phyloP scores from a whole-genome alignment of 2,329 filamentous ascomycete species.

The Colletotrichum limetticola region DNA sequence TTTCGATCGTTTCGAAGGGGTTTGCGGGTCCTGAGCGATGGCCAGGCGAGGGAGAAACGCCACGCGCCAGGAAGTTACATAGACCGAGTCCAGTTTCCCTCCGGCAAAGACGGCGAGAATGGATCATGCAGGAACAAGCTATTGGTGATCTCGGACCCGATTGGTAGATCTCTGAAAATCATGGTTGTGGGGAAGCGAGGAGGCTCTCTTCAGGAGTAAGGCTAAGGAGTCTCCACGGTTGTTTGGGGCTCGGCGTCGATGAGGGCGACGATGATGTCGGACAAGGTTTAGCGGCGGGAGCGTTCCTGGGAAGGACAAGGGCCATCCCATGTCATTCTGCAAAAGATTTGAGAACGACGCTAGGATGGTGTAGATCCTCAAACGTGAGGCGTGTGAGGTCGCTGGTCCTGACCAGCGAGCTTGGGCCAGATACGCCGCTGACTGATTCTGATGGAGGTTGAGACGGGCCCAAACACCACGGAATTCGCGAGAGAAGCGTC shows the following conservation, averaged over 20 bases:
- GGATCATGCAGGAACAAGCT: constrained; percentile 23
- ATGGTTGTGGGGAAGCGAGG: constrained; percentile 14
- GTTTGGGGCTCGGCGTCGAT: constrained; percentile 29
- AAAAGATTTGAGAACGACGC: constrained; percentile 26
- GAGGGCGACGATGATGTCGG: constrained; percentile 12
- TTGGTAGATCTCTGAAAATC: constrained; percentile 30
- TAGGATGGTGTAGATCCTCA: constrained; percentile 33
- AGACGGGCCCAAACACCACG: constrained; percentile 22
- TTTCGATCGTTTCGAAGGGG: constrained; percentile 23
- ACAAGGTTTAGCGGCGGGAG: constrained; percentile 30
- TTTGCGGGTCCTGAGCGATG: constrained; percentile 21
- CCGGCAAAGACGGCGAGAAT: constrained; percentile 18
- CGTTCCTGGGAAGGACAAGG: constrained; percentile 30
- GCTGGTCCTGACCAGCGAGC: constrained; percentile 13
- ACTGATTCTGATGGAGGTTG: constrained; percentile 16
- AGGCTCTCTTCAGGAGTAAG: constrained; percentile 20
- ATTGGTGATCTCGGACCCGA: constrained; percentile 21
- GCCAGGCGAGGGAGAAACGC: constrained; percentile 15
- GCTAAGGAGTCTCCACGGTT: constrained; percentile 9
- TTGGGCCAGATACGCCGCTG: constrained; percentile 24
- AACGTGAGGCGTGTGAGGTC: constrained; percentile 32
- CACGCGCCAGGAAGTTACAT: not conserved
- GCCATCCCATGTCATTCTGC: not conserved
- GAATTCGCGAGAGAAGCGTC: constrained; percentile 1
- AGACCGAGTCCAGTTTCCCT: constrained; percentile 12